Percentiles rank a stretch among this genome's conserved stretches.
Evolutionary conservation across 768 basidiomycete species (phyloP).

Genomic region (Pleurotus ostreatus): DNA sequence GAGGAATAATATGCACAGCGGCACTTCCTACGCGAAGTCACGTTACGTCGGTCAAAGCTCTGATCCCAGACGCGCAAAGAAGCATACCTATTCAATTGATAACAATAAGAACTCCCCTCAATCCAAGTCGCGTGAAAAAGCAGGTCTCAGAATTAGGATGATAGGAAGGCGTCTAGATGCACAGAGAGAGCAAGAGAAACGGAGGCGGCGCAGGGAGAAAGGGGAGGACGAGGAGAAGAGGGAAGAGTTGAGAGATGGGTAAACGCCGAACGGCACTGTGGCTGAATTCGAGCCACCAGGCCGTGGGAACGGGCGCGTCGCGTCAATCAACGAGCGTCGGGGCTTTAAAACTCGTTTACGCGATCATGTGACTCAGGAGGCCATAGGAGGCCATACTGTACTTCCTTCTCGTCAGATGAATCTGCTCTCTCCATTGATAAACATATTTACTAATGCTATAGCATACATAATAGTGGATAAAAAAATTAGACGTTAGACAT

Average conservation of each 20-base stretch:
- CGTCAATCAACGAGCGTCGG: background rate
- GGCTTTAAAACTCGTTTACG: background rate
- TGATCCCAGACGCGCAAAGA: background rate
- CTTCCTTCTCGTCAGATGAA: no score
- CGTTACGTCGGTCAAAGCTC: background rate
- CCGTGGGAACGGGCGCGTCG: background rate
- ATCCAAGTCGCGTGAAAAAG: background rate
- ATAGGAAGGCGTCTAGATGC: background rate
- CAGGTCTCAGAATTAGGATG: background rate
- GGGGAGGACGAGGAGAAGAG: background rate
- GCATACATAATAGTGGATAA: no score
- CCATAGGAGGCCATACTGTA: no score
- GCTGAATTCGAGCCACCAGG: background rate
- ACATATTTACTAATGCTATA: no score
- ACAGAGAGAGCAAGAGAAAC: background rate
- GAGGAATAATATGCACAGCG: background rate
- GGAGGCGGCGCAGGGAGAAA: background rate
- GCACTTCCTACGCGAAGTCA: background rate
- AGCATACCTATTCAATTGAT: background rate
- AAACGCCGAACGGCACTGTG: background rate
- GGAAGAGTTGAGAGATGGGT: background rate
- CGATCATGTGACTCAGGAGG: no score
- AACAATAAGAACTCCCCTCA: background rate
- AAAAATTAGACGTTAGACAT: no score
- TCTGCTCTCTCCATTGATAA: no score